These are phyloP conservation scores for Takashimella koratensis DNA, from an alignment of 1,284 basidiomycete genomes.

Conservation along the genomic window DNA sequence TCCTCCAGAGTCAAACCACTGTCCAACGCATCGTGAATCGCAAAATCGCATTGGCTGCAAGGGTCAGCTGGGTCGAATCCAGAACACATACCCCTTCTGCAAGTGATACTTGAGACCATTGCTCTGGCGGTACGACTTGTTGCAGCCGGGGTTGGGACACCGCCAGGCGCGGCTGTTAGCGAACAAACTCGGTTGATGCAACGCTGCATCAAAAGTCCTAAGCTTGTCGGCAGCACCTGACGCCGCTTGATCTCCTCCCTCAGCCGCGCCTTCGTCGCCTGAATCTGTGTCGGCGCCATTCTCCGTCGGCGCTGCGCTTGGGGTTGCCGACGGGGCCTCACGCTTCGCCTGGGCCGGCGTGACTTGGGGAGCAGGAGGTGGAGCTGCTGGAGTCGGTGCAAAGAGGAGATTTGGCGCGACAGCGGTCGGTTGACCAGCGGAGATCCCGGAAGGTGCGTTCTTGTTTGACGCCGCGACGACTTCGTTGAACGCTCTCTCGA, in stretches of 20 bases:
- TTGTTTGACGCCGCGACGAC: conserved; percentile 41
- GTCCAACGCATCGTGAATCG: conserved; percentile 63
- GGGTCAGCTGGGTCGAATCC: not conserved
- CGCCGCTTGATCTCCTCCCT: conserved; percentile 2
- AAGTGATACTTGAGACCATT: conserved; percentile 96
- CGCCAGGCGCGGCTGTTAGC: conserved; percentile 77
- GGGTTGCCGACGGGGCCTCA: not conserved
- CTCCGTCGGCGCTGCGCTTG: not conserved
- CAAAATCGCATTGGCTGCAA: conserved; percentile 77
- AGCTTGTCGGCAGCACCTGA: conserved; percentile 10
- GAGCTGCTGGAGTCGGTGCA: too few species aligned
- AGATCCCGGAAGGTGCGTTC: too few species aligned
- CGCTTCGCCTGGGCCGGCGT: too few species aligned
- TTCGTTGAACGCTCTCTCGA: conserved; percentile 46
- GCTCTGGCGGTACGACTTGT: conserved; percentile 98
- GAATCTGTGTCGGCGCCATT: too few species aligned
- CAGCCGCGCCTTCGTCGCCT: conserved; percentile 5
- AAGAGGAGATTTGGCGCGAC: conserved; percentile 46
- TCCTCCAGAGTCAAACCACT: conserved; percentile 74
- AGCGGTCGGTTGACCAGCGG: conserved; percentile 38
- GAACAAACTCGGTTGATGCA: conserved; percentile 50
- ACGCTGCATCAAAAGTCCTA: conserved; percentile 25
- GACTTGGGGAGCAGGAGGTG: too few species aligned
- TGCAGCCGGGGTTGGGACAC: conserved; percentile 95
- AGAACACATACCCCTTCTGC: conserved; percentile 54